Evolutionary conservation across 305 asterid genomes (phyloP).

Genomic region (Withania somnifera): DNA sequence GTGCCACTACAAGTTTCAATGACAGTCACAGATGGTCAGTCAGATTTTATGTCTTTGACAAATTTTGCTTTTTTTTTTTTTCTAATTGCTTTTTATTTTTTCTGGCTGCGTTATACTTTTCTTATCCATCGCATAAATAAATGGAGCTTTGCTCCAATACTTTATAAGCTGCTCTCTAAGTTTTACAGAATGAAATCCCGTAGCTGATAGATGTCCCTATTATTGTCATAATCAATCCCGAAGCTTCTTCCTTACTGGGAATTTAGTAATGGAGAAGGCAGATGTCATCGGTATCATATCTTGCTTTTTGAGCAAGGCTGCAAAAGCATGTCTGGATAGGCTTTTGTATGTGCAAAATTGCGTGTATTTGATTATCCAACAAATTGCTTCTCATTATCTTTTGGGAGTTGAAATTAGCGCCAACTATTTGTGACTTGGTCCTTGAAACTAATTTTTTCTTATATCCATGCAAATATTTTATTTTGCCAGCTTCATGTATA

Average conservation of each 20-base stretch:
- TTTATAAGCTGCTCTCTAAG: not conserved
- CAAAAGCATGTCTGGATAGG: not conserved
- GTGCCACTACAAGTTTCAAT: slow-evolving; percentile 78
- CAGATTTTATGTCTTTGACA: not conserved
- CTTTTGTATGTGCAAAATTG: not conserved
- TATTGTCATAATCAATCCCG: not conserved
- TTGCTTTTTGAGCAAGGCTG: not conserved
- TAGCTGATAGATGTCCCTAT: not conserved
- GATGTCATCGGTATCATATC: not conserved
- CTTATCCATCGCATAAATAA: not conserved
- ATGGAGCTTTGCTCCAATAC: not conserved
- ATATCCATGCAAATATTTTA: not conserved
- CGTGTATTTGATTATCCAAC: not conserved
- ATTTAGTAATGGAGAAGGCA: not conserved
- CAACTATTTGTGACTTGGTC: not conserved
- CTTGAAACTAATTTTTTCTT: not conserved
- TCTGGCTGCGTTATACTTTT: not conserved
- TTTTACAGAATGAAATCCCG: not conserved
- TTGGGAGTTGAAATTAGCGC: not conserved
- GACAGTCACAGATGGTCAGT: slow-evolving; percentile 87
- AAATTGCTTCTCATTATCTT: not conserved
- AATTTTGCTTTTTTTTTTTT: not conserved
- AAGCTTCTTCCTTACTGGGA: not conserved
- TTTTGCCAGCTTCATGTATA: not conserved
- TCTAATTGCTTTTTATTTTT: not conserved